Conservation (phyloP, 495 filamentous ascomycete genomes). For the Xylaria acuta region DNA sequence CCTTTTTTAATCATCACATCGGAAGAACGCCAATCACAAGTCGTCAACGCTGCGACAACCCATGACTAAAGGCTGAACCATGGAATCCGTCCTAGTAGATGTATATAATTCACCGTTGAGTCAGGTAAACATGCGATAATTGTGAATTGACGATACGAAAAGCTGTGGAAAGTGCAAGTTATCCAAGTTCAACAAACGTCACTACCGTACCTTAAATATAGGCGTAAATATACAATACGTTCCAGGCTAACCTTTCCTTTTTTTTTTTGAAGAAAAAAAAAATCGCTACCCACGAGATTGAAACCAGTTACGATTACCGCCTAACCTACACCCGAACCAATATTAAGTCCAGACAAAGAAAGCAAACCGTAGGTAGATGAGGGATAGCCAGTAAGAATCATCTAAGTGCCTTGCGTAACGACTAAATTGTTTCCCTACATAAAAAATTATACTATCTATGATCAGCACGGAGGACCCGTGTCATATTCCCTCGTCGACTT, state of each 20-base stretch:
- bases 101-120: not conserved
- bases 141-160: not conserved
- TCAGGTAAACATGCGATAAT: not conserved
- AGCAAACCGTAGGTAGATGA: not conserved
- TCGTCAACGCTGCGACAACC: not conserved
- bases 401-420: not conserved
- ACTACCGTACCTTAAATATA: not conserved
- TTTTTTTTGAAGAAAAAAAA: no score
- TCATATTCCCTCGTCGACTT: not conserved
- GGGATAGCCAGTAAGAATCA: not conserved
- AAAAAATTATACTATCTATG: no score
- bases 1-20: not conserved
- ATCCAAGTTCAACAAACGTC: no score
- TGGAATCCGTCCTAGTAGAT: not conserved
- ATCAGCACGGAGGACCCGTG: not conserved
- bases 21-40: not conserved
- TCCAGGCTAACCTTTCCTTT: not conserved
- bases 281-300: not conserved
- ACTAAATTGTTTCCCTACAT: not conserved
- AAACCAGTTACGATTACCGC: not conserved
- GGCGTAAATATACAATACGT: not conserved
- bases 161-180: no score
- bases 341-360: not conserved
- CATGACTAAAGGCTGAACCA: not conserved
- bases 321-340: no score